Percentiles rank a stretch among this genome's conserved stretches.
Evolutionary conservation across 2,329 filamentous ascomycete genomes (phyloP).

Genomic region (Pseudogymnoascus sp.): DNA sequence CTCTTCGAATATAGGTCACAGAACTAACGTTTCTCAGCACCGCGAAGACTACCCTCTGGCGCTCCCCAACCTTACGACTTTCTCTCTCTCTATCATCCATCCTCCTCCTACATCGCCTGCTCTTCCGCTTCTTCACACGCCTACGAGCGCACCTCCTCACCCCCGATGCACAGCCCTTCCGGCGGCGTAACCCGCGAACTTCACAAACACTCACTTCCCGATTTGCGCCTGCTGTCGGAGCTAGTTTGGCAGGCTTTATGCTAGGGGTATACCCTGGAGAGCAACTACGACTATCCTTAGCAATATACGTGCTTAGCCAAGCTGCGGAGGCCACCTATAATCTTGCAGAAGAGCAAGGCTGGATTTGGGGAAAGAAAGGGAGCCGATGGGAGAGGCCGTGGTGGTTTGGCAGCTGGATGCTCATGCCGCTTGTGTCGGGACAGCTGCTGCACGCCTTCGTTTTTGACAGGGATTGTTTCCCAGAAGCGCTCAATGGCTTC

Average conservation of each 20-base stretch:
- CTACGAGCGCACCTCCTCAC: conserved; percentile 72
- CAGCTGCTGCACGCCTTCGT: conserved; percentile 70
- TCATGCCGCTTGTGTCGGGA: conserved; percentile 68
- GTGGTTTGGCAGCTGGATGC: conserved; percentile 80
- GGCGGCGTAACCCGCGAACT: conserved; percentile 71
- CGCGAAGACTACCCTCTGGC: conserved; percentile 48
- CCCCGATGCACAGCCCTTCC: conserved; percentile 72
- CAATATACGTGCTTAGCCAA: conserved; percentile 73
- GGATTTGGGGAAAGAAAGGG: conserved; percentile 51
- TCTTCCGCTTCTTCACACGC: conserved; percentile 82
- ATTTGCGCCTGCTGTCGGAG: conserved; percentile 83
- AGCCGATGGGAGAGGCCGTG: conserved; percentile 57
- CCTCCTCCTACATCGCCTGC: conserved; percentile 76
- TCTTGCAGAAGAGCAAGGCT: conserved; percentile 64
- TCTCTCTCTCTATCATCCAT: conserved; percentile 79
- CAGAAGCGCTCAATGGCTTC: conserved; percentile 50
- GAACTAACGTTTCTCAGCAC: conserved; percentile 13
- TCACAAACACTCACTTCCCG: conserved; percentile 68
- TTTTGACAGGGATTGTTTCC: conserved; percentile 69
- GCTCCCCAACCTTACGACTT: conserved; percentile 64
- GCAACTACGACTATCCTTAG: conserved; percentile 67
- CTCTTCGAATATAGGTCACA: not conserved
- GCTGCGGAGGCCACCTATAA: conserved; percentile 86
- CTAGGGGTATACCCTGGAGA: conserved; percentile 65
- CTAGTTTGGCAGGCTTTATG: conserved; percentile 75